phyloP scores from a whole-genome alignment of 2,329 filamentous ascomycete species.

The Penicillium sp. region DNA sequence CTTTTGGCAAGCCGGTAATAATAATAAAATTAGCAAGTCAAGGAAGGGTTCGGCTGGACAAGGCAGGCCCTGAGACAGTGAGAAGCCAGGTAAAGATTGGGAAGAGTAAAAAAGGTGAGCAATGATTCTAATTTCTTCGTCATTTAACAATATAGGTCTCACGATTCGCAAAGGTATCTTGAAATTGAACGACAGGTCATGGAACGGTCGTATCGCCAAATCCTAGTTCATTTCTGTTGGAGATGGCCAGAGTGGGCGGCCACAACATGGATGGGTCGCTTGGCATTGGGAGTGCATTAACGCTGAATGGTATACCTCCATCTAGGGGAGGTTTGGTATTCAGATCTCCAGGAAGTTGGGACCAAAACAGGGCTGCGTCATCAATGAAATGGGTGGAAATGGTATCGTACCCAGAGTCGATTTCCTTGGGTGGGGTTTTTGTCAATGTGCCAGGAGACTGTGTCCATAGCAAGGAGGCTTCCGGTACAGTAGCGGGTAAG shows the following conservation, averaged over 20 bases:
- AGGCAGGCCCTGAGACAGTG: slow-evolving; percentile 13
- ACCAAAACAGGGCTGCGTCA: slow-evolving; percentile 12
- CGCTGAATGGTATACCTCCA: not conserved
- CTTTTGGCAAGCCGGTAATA: slow-evolving; percentile 35
- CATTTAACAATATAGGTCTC: slow-evolving; percentile 3
- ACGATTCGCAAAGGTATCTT: slow-evolving; percentile 1
- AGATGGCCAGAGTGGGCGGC: not conserved
- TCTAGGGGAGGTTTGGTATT: not conserved
- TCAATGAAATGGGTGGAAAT: slow-evolving; percentile 1
- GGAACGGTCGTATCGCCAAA: not conserved
- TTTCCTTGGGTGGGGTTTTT: slow-evolving; percentile 2
- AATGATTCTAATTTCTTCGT: not conserved
- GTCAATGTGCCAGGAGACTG: not conserved
- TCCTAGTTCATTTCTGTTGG: not conserved
- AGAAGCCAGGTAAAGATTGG: slow-evolving; percentile 18
- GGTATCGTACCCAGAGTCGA: not conserved
- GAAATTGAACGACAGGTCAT: not conserved
- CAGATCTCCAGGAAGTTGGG: not conserved
- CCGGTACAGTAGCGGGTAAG: not conserved
- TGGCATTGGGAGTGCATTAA: not conserved
- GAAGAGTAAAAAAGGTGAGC: slow-evolving; percentile 6
- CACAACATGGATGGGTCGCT: not conserved
- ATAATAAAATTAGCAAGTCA: slow-evolving; percentile 31
- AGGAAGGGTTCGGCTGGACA: slow-evolving; percentile 46
- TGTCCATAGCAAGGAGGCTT: slow-evolving; percentile 2